A percentile compares a stretch with the other conserved stretches of the same genome.
phyloP scores from a whole-genome alignment of 2,329 filamentous ascomycete species.

The Chaetomiaceae sp. region DNA sequence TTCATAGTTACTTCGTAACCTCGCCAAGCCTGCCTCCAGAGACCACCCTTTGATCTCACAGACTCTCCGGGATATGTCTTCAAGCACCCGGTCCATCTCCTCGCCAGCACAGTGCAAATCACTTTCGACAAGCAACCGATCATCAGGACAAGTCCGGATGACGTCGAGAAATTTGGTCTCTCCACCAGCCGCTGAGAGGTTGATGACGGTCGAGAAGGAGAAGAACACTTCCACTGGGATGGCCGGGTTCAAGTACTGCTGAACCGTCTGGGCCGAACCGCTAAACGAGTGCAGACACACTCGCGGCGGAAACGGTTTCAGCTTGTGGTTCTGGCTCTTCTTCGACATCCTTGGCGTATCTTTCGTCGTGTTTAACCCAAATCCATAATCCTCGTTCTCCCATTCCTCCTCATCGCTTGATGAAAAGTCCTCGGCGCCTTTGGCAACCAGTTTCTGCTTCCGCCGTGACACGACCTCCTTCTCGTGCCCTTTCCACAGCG shows the following conservation, averaged over 20 bases:
- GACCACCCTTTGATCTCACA: slow-evolving; percentile 76
- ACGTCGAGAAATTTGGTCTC: slow-evolving; percentile 55
- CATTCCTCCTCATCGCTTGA: slow-evolving; percentile 37
- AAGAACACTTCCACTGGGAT: slow-evolving; percentile 78
- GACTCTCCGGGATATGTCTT: slow-evolving; percentile 70
- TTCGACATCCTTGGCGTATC: slow-evolving; percentile 17
- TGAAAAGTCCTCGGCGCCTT: slow-evolving; percentile 45
- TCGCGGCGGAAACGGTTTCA: slow-evolving; percentile 72
- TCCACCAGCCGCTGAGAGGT: slow-evolving; percentile 56
- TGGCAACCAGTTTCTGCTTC: slow-evolving; percentile 49
- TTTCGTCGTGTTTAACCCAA: background rate
- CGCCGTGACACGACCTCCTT: slow-evolving; percentile 55
- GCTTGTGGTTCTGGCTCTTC: slow-evolving; percentile 20
- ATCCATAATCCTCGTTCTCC: slow-evolving; percentile 31
- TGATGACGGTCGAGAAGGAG: slow-evolving; percentile 82
- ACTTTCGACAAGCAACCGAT: slow-evolving; percentile 80
- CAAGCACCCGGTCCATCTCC: slow-evolving; percentile 72
- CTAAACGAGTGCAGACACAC: slow-evolving; percentile 95
- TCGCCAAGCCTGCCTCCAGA: slow-evolving; percentile 64
- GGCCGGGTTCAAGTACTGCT: slow-evolving; percentile 68
- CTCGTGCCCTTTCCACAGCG: slow-evolving; percentile 68
- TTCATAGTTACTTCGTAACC: slow-evolving; percentile 70
- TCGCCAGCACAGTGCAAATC: slow-evolving; percentile 81
- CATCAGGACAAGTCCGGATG: slow-evolving; percentile 68
- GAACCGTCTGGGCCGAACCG: slow-evolving; percentile 67